Evolutionary conservation across 306 rosid species (phyloP).

Genomic region (Betula pendula): DNA sequence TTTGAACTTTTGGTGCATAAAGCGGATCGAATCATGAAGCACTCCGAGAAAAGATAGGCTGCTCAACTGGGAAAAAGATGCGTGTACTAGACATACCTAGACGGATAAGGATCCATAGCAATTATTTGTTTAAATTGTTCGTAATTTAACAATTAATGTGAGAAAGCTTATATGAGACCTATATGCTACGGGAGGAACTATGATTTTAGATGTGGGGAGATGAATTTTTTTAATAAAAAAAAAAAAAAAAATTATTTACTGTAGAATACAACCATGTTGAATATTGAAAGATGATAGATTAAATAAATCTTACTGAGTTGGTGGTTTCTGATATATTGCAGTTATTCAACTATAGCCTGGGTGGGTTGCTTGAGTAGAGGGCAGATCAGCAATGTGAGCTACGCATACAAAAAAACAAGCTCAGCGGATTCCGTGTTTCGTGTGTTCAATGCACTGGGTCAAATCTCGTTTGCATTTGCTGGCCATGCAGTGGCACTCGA

Average conservation of each 20-base stretch:
- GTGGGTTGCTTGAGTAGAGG: slow-evolving; percentile 73
- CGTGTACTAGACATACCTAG: neutral
- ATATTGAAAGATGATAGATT: neutral
- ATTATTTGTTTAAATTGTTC: too few species aligned
- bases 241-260: too few species aligned
- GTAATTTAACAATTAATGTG: too few species aligned
- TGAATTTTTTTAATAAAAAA: too few species aligned
- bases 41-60: neutral
- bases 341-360: slow-evolving; percentile 95
- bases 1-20: neutral
- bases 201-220: too few species aligned
- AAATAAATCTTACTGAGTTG: slow-evolving; percentile 6
- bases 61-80: neutral
- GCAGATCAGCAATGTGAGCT: slow-evolving; percentile 64
- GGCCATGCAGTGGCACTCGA: slow-evolving; percentile 94
- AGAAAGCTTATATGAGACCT: too few species aligned
- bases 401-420: slow-evolving; percentile 64
- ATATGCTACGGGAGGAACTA: too few species aligned
- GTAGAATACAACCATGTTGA: neutral
- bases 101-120: neutral
- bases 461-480: slow-evolving; percentile 87
- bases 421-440: slow-evolving; percentile 58
- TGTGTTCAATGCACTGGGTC: slow-evolving; percentile 82
- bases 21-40: neutral
- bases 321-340: slow-evolving; percentile 32